These are phyloP conservation scores for Corynascus novoguineensis DNA, from an alignment of 495 filamentous ascomycete genomes.

Conservation along the genomic window DNA sequence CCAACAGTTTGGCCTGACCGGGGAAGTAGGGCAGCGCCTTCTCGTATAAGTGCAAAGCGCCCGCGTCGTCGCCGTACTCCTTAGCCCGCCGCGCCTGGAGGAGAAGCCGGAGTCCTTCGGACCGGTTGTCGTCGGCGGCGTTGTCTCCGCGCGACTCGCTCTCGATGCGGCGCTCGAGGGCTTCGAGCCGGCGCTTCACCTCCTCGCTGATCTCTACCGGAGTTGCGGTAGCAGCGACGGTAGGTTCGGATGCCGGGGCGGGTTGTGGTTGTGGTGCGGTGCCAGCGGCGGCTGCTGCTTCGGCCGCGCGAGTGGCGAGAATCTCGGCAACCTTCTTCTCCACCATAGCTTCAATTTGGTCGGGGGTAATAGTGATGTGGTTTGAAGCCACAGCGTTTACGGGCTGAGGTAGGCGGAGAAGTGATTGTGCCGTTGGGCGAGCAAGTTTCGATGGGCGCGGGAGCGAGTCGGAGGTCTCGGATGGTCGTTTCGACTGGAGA, in stretches of 20 bases:
- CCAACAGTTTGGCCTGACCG: slow-evolving; percentile 69
- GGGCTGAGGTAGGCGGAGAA: slow-evolving; percentile 29
- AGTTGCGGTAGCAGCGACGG: background rate
- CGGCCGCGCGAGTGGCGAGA: slow-evolving; percentile 57
- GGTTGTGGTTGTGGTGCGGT: background rate
- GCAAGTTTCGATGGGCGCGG: slow-evolving; percentile 40
- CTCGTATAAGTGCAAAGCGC: slow-evolving; percentile 80
- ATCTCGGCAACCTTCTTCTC: slow-evolving; percentile 87
- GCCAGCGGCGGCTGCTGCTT: background rate
- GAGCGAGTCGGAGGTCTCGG: slow-evolving; percentile 32
- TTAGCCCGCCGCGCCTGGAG: slow-evolving; percentile 91
- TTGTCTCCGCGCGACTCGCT: slow-evolving; percentile 10
- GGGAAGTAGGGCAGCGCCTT: slow-evolving; percentile 82
- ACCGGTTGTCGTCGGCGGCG: slow-evolving; percentile 36
- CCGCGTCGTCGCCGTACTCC: slow-evolving; percentile 68
- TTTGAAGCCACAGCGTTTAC: background rate
- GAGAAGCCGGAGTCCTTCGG: slow-evolving; percentile 76
- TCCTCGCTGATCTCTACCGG: slow-evolving; percentile 57
- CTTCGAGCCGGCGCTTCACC: slow-evolving; percentile 72
- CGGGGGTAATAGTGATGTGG: slow-evolving; percentile 53
- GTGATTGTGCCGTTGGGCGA: slow-evolving; percentile 32
- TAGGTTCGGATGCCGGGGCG: background rate
- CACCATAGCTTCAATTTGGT: slow-evolving; percentile 84
- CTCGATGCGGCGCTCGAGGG: slow-evolving; percentile 78
- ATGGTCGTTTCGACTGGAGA: slow-evolving; percentile 40